Conservation (phyloP, 2,329 filamentous ascomycete species). For the Neurospora sp. region DNA sequence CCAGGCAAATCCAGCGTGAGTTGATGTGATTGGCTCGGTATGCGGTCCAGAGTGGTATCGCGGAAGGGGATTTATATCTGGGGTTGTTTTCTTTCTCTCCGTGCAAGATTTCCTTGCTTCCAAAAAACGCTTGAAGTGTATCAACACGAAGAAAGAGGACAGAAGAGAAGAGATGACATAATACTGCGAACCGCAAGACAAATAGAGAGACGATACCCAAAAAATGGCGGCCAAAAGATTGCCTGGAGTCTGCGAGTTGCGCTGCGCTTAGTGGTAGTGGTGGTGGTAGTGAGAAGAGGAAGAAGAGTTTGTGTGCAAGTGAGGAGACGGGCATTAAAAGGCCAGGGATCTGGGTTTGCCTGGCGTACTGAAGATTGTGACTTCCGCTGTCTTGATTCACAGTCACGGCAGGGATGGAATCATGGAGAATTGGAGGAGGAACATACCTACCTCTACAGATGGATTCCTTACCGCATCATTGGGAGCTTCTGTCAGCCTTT, state of each 20-base stretch:
- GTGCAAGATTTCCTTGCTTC: slow-evolving; percentile 3
- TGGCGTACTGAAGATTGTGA: not conserved
- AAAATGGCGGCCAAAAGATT: slow-evolving; percentile 8
- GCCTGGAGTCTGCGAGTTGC: not conserved
- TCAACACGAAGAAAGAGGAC: not conserved
- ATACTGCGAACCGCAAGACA: slow-evolving; percentile 13
- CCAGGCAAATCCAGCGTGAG: not conserved
- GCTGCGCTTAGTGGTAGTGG: not conserved
- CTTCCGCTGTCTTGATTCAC: not conserved
- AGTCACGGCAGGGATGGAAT: not conserved
- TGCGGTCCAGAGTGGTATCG: not conserved
- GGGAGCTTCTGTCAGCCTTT: not conserved
- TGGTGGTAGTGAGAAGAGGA: not conserved
- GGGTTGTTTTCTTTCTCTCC: not conserved
- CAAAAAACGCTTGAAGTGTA: slow-evolving; percentile 11
- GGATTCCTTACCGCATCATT: not conserved
- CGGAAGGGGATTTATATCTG: not conserved
- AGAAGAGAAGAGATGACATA: slow-evolving; percentile 15
- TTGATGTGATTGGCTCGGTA: not conserved
- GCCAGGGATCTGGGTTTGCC: not conserved
- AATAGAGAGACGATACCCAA: slow-evolving; percentile 16
- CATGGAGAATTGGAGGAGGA: not conserved
- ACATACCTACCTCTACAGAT: too few relatives aligned
- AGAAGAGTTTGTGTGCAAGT: not conserved
- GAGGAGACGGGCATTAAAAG: not conserved